Conservation (phyloP, 305 asterid genomes). For the Fraxinus dipetala region DNA sequence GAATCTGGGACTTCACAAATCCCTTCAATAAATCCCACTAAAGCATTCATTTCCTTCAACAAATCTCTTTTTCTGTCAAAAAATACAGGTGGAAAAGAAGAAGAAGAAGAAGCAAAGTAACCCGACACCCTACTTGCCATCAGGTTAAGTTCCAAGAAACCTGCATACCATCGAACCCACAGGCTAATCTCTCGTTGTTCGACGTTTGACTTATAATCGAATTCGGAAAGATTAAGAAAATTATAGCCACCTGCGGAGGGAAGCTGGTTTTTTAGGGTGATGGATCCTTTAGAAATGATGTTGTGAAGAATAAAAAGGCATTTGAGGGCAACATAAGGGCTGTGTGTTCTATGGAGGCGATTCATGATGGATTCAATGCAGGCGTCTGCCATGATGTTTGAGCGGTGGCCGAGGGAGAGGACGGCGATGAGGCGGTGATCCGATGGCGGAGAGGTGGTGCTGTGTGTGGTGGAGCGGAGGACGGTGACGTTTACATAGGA, state of each 20-base stretch:
- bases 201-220: not conserved
- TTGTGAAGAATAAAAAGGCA: conserved; percentile 37
- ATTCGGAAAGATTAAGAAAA: conserved; percentile 24
- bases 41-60: conserved; percentile 24
- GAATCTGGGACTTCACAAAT: conserved; percentile 39
- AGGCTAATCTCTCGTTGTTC: conserved; percentile 24
- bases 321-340: conserved; percentile 36
- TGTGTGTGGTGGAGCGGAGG: conserved; percentile 38
- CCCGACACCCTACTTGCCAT: conserved; percentile 27
- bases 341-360: conserved; percentile 35
- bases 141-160: conserved; percentile 32
- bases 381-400: conserved; percentile 19
- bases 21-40: conserved; percentile 36
- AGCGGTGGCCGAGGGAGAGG: conserved; percentile 31
- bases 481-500: conserved; percentile 26
- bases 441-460: conserved; percentile 29
- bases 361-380: conserved; percentile 31
- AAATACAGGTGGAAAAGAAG: not conserved
- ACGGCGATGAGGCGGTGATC: conserved; percentile 30
- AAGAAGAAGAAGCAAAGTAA: conserved; percentile 15
- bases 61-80: not conserved
- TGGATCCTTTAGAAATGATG: conserved; percentile 28
- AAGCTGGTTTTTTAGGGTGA: conserved; percentile 24
- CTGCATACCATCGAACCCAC: conserved; percentile 45
- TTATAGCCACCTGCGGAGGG: conserved; percentile 26